Base-by-base conservation (phyloP, 1,284 basidiomycete genomes). In the Trichosporon inkin region DNA sequence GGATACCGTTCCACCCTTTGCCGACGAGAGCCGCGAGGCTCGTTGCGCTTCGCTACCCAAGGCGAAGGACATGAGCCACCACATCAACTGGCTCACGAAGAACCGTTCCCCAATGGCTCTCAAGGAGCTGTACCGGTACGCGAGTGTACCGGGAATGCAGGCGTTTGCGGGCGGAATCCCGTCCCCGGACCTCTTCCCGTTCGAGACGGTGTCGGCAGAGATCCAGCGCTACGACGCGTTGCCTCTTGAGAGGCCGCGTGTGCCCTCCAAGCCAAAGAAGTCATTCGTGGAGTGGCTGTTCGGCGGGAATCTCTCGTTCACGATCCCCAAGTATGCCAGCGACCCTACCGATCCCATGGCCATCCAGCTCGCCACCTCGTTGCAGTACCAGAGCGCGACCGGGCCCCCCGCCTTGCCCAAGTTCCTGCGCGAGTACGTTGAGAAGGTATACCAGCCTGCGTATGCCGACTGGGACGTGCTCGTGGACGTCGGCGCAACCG, bases 401-500 rank as follows among this genome's bases (percentile, higher is more conserved):
- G 78, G 78, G 8, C 75, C 74, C 3, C 76, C 75, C 1, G 72
- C 75, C 0, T 61, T 78, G n/a, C 69, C 73, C 2, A 57, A 71
- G 17, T 78, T 77, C 68, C 67, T 78, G 19, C 75, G 82, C 53
- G 82, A 86, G 40, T 88, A 90, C 68, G 82, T 84, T 3, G 72
- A 69, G 41, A 83, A 81, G 58, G 83, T 90, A 1, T 89, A 84
- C 75, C 80, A 83, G 61, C 90, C 89, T 0, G 87, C 79, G 0
- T 89, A 88, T 71, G 71, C 77, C n/a, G 84, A 90, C 71, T 89
- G 81, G 74, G 78, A 82, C 8, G 84, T 82, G 2, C 71, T 90
- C 17, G 71, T 88, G 10, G 84, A 88, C 64, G 82, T 83, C 11
- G 89, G 89, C 16, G 88, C 89, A 62, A 92, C 90, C 0, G 90